Conservation (phyloP, 2,329 filamentous ascomycete genomes). For the Cladosporium sp. region DNA sequence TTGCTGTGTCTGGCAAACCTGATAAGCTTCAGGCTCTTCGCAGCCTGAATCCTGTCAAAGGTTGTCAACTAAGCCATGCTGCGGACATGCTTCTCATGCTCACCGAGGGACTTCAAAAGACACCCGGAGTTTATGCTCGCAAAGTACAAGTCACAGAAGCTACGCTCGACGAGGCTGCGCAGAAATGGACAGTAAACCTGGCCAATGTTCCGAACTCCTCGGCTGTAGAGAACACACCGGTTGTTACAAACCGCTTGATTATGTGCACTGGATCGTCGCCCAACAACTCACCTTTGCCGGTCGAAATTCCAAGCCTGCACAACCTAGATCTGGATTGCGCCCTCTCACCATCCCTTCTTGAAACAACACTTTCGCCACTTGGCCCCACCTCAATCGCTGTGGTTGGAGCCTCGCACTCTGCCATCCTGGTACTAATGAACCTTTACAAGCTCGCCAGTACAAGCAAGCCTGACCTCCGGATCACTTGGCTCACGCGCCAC, state of each 20-base stretch:
- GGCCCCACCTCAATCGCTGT: conserved; percentile 49
- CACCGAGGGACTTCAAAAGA: conserved; percentile 42
- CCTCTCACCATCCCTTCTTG: conserved; percentile 50
- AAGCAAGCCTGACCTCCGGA: conserved; percentile 50
- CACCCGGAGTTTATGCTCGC: conserved; percentile 38
- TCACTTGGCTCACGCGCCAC: conserved; percentile 62
- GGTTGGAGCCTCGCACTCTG: conserved; percentile 60
- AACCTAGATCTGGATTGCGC: conserved; percentile 53
- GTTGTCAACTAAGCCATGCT: conserved; percentile 55
- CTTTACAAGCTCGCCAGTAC: conserved; percentile 51
- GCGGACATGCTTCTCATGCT: conserved; percentile 52
- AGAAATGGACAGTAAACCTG: conserved; percentile 36
- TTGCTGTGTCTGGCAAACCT: conserved; percentile 29
- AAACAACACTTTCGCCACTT: conserved; percentile 34
- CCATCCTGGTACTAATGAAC: conserved; percentile 60
- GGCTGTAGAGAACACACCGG: conserved; percentile 25
- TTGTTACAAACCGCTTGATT: conserved; percentile 42
- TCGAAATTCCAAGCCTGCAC: conserved; percentile 36
- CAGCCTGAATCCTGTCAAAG: conserved; percentile 52
- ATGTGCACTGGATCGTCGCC: conserved; percentile 58
- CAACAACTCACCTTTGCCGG: conserved; percentile 41
- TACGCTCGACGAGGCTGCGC: conserved; percentile 34
- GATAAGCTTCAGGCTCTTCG: conserved; percentile 54
- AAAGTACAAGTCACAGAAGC: conserved; percentile 38
- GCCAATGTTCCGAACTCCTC: conserved; percentile 25